Evolutionary conservation across 148 eudicot genomes (phyloP).

Genomic region (Beta vulgaris): DNA sequence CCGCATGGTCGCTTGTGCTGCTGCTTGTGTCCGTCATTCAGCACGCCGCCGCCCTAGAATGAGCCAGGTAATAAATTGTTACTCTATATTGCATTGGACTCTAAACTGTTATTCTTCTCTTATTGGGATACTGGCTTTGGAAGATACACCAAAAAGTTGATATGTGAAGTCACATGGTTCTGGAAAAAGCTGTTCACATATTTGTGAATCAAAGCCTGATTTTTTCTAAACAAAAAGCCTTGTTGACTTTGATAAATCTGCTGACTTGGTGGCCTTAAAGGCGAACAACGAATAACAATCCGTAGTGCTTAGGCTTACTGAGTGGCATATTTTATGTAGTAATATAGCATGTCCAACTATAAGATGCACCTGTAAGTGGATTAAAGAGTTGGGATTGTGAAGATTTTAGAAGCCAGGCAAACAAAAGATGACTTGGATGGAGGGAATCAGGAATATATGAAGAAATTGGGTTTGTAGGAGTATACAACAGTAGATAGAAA

Average conservation of each 20-base stretch:
- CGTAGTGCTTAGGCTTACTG: neutral
- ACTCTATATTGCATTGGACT: neutral
- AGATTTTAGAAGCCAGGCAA: too few relatives aligned
- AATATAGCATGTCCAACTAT: neutral
- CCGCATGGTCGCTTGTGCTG: slow-evolving; percentile 94
- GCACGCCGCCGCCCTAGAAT: slow-evolving; percentile 79
- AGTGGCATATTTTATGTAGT: neutral
- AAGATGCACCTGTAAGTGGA: too few relatives aligned
- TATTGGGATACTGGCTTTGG: neutral
- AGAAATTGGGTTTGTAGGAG: too few relatives aligned
- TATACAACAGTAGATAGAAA: too few relatives aligned
- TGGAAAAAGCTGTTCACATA: neutral
- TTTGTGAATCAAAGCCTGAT: neutral
- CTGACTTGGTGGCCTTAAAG: neutral
- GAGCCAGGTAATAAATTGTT: slow-evolving; percentile 69
- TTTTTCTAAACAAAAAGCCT: neutral
- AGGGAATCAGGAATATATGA: too few relatives aligned
- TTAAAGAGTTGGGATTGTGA: too few relatives aligned
- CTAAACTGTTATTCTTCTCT: neutral
- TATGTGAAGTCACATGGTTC: neutral
- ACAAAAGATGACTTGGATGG: too few relatives aligned
- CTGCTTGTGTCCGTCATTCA: slow-evolving; percentile 94
- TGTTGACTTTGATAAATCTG: neutral
- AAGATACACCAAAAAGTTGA: neutral
- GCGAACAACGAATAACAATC: too few relatives aligned